A percentile compares a stretch with the other conserved stretches of the same genome.
Conservation (phyloP, 2,329 filamentous ascomycete genomes). For the Pseudopithomyces chartarum region DNA sequence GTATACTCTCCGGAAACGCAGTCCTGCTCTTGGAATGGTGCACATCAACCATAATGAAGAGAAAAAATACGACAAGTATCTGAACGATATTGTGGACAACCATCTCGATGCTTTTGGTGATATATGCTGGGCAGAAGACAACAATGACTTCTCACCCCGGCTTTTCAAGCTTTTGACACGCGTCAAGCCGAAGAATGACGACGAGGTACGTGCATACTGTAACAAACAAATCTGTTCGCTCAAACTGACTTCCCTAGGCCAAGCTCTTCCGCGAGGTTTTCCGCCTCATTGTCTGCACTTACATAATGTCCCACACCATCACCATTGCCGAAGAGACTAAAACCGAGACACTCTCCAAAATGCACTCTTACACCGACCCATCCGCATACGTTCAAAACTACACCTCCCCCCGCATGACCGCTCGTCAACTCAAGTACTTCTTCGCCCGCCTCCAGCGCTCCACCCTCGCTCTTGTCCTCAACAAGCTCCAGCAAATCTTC, state of each 20-base stretch:
- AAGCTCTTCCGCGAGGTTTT: slow-evolving; percentile 51
- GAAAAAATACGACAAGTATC: slow-evolving; percentile 51
- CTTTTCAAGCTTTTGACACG: slow-evolving; percentile 50
- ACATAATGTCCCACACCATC: slow-evolving; percentile 56
- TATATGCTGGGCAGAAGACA: slow-evolving; percentile 52
- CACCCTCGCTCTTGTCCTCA: slow-evolving; percentile 50
- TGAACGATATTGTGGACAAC: slow-evolving; percentile 49
- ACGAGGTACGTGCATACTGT: slow-evolving; percentile 37
- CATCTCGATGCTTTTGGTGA: slow-evolving; percentile 49
- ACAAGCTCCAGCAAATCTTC: slow-evolving; percentile 54
- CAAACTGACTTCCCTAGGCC: slow-evolving; percentile 26
- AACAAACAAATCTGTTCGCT: background rate
- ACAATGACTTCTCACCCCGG: slow-evolving; percentile 50
- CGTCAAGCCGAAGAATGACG: slow-evolving; percentile 45
- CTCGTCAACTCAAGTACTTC: slow-evolving; percentile 57
- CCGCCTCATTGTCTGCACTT: slow-evolving; percentile 54
- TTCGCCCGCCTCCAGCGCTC: slow-evolving; percentile 50
- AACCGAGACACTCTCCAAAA: slow-evolving; percentile 40
- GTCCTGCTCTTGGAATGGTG: slow-evolving; percentile 53
- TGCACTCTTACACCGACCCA: slow-evolving; percentile 44
- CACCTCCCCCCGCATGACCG: slow-evolving; percentile 53
- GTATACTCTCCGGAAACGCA: slow-evolving; percentile 42
- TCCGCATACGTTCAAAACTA: slow-evolving; percentile 34
- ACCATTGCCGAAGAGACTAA: slow-evolving; percentile 50
- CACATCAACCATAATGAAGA: slow-evolving; percentile 52